These are phyloP conservation scores for Verticillium klebahnii DNA, from an alignment of 2,329 filamentous ascomycete species.

Conservation along the genomic window DNA sequence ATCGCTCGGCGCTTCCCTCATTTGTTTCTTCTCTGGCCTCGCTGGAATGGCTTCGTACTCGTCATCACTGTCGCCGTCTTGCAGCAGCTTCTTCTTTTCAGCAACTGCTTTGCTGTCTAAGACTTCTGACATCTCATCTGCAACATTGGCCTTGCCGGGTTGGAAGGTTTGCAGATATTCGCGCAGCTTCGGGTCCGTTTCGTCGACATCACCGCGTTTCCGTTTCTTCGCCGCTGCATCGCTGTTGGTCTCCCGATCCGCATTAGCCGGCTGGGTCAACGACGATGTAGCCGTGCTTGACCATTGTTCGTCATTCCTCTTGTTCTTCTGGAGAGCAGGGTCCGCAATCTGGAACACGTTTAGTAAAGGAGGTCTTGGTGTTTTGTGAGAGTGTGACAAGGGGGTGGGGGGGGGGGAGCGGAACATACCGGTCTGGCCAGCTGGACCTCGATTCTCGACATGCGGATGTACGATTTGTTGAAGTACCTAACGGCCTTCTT, in stretches of 20 bases:
- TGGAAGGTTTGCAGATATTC: constrained; percentile 86
- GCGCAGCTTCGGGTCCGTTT: constrained; percentile 72
- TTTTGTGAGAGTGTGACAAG: not conserved
- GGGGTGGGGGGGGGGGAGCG: not conserved
- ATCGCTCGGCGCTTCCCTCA: constrained; percentile 11
- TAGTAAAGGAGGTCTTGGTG: not conserved
- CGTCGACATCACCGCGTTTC: constrained; percentile 55
- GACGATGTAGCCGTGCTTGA: constrained; percentile 7
- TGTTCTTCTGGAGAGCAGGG: constrained; percentile 26
- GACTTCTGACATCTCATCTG: constrained; percentile 10
- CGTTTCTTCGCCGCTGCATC: constrained; percentile 51
- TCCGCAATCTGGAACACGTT: constrained; percentile 31
- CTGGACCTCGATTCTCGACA: constrained; percentile 91
- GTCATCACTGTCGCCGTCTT: constrained; percentile 61
- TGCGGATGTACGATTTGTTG: constrained; percentile 90
- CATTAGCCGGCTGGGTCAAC: not conserved
- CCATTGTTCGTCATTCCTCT: constrained; percentile 4
- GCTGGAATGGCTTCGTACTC: constrained; percentile 66
- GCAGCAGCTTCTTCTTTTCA: constrained; percentile 27
- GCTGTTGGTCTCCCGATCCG: constrained; percentile 7
- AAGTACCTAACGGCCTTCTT: constrained; percentile 86
- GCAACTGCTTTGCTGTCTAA: constrained; percentile 8
- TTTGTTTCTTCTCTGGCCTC: constrained; percentile 42
- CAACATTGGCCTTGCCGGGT: constrained; percentile 38
- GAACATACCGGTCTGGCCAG: constrained; percentile 61